Evolutionary conservation across 2,329 filamentous ascomycete species (phyloP), one percentile per base, ranked within the genome.

Genomic region (Microascus cirrosus): DNA sequence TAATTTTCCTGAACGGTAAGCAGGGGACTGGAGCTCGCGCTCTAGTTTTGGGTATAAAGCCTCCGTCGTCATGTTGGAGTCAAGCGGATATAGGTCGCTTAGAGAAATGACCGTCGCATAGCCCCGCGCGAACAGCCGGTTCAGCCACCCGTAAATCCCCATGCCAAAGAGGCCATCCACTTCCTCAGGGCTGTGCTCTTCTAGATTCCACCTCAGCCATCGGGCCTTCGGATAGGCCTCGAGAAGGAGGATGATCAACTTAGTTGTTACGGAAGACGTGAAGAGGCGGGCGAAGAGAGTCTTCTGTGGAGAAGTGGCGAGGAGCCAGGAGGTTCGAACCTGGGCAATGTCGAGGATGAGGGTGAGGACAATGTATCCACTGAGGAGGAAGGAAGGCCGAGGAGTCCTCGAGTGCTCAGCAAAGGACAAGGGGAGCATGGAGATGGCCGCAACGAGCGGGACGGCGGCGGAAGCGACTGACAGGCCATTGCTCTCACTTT

Each of bases 271-370:
- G 0, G 68, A 66, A 0, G 66, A 63, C 1, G 69, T 73, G 25
- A 74, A 71, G 1, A 76, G 59, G 2, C 67, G 64, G 0, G 69
- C 65, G 25, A 65, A 69, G 6, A 65, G 60, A 15, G 42, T 50
- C 11, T 61, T 59, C 2, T 57, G 34, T 6, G 58, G 54, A 7
- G 53, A 62, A 10, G 52, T 36, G 54, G 63, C 63, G 52, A 65
- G 60, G 35, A 79, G 66, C 68, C 73, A 79, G 2, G 74, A 60
- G 0, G 76, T 78, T 10, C 78, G 68, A 0, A 67, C 65, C 59
- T 74, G 73, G 0, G 70, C 69, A 2, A 70, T 63, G 42, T 80
- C 78, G 25, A 79, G 68, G 1, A 80, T 62, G 0, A 76, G 61
- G 1, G 73, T 74, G 2, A 77, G 42, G 11, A 73, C 61, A 3